Percentiles rank a stretch among this genome's conserved stretches.
These are phyloP conservation scores for Schizothecium vesticola DNA, from an alignment of 495 filamentous ascomycete species.

Conservation along the genomic window DNA sequence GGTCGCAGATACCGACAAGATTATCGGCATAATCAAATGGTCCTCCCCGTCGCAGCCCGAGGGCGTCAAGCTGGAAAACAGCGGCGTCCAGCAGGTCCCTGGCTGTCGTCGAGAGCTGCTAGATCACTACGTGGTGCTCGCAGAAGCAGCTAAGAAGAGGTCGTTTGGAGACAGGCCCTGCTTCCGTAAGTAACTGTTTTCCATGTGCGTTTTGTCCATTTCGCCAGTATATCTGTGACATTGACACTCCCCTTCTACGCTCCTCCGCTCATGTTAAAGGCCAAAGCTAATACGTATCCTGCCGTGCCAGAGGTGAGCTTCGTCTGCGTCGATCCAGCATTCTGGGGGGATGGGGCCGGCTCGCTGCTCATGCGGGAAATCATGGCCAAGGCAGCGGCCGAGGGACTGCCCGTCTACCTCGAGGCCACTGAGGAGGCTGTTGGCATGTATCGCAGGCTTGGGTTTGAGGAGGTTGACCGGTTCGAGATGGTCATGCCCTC, in stretches of 20 bases:
- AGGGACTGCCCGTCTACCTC: slow-evolving; percentile 37
- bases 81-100: slow-evolving; percentile 7
- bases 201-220: neutral
- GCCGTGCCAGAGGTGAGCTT: slow-evolving; percentile 29
- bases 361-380: slow-evolving; percentile 32
- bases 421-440: slow-evolving; percentile 40
- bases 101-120: slow-evolving; percentile 26
- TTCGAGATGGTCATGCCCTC: slow-evolving; percentile 29
- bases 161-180: slow-evolving; percentile 20
- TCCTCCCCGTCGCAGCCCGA: slow-evolving; percentile 23
- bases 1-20: slow-evolving; percentile 19
- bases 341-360: slow-evolving; percentile 39
- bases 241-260: no score
- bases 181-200: slow-evolving; percentile 22
- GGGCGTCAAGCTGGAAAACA: slow-evolving; percentile 21
- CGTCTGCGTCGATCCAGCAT: slow-evolving; percentile 38
- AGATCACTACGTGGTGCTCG: slow-evolving; percentile 29
- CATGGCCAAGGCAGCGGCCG: slow-evolving; percentile 30
- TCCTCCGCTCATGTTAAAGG: no score
- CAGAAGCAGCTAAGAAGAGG: slow-evolving; percentile 27
- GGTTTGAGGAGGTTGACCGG: slow-evolving; percentile 30
- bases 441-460: slow-evolving; percentile 36
- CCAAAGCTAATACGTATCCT: neutral
- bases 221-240: no score
- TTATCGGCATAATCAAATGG: slow-evolving; percentile 40